These are phyloP conservation scores for Aegilops longissima DNA, from an alignment of 176 grass and related monocot genomes.

Conservation along the genomic window DNA sequence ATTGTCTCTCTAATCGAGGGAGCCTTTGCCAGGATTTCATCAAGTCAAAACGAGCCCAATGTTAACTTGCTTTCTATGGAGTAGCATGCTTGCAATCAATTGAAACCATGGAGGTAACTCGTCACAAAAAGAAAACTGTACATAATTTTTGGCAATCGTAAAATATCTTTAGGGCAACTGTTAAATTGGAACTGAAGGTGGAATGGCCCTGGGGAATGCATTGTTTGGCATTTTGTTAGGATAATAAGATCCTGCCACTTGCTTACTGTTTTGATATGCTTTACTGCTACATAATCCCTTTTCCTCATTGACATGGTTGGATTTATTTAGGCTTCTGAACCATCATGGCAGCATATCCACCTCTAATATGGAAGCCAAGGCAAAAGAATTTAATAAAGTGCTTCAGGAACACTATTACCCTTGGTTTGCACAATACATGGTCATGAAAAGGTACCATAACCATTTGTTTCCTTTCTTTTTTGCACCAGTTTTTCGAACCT, in stretches of 20 bases:
- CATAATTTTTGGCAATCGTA: too few relatives aligned
- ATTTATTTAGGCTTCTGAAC: slow-evolving; percentile 52
- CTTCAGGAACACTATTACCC: slow-evolving; percentile 69
- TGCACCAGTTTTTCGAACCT: not conserved
- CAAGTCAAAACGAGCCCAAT: slow-evolving; percentile 70
- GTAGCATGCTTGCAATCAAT: slow-evolving; percentile 56
- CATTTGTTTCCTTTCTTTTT: slow-evolving; percentile 9
- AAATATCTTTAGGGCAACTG: slow-evolving; percentile 1
- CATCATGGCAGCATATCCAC: slow-evolving; percentile 78
- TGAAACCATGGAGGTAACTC: slow-evolving; percentile 63
- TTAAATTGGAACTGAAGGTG: slow-evolving; percentile 24
- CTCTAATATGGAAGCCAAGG: slow-evolving; percentile 70
- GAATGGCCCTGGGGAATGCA: not conserved
- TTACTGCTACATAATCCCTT: not conserved
- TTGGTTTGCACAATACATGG: slow-evolving; percentile 94
- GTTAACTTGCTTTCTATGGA: slow-evolving; percentile 46
- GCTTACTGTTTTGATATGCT: slow-evolving; percentile 17
- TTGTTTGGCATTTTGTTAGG: not conserved
- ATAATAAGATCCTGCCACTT: not conserved
- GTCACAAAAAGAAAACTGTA: not conserved
- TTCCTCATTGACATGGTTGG: slow-evolving; percentile 15
- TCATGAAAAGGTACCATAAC: slow-evolving; percentile 77
- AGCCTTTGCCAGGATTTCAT: slow-evolving; percentile 68
- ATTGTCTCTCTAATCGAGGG: slow-evolving; percentile 64
- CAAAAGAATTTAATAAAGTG: slow-evolving; percentile 71